Percentiles rank a stretch among this genome's conserved stretches.
These are phyloP conservation scores for Solanum okadae DNA, from an alignment of 257 asterid genomes.

Conservation along the genomic window DNA sequence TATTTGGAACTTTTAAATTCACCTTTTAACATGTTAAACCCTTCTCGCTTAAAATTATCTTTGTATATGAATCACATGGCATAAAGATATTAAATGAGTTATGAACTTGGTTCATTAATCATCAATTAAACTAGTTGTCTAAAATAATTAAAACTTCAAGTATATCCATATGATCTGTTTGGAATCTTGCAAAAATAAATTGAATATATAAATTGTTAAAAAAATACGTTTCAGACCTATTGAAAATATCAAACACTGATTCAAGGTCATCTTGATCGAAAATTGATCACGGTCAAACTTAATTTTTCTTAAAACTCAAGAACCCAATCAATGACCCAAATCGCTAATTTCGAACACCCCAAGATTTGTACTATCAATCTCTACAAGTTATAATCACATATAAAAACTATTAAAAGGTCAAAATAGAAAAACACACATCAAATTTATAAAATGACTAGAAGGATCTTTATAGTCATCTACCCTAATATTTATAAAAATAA, in stretches of 20 bases:
- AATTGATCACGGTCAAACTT: not conserved
- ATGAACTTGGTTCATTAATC: not conserved
- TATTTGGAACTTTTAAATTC: not conserved
- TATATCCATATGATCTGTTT: too few species aligned
- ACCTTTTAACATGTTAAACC: not conserved
- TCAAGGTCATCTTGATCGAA: not conserved
- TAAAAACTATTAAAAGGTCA: not conserved
- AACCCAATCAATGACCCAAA: not conserved
- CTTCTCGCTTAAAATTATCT: not conserved
- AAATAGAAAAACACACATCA: not conserved
- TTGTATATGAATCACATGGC: not conserved
- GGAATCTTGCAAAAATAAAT: not conserved
- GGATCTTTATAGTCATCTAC: not conserved
- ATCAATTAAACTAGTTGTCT: not conserved
- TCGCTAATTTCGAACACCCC: not conserved
- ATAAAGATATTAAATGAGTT: not conserved
- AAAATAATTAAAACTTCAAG: not conserved
- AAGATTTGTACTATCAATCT: not conserved
- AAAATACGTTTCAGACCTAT: not conserved
- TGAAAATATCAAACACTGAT: not conserved
- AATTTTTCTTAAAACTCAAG: not conserved
- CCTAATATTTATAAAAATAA: not conserved
- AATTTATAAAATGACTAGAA: not conserved
- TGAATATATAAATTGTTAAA: too few species aligned
- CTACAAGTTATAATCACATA: not conserved